phyloP scores from a whole-genome alignment of 139 green algal species.

The Diplosphaera chodatii region DNA sequence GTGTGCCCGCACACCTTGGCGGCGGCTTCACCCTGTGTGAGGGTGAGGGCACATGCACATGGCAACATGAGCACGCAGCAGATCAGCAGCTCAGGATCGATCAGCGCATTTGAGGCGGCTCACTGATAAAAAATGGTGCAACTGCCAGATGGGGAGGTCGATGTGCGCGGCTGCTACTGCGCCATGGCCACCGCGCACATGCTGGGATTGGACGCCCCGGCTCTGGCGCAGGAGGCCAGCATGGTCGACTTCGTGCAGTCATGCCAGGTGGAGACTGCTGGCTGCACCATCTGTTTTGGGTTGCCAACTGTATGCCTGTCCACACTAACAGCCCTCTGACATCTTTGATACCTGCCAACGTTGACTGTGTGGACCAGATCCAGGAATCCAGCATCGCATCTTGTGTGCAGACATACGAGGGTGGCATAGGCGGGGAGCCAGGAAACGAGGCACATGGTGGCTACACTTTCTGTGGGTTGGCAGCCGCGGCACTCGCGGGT shows the following conservation, averaged over 20 bases:
- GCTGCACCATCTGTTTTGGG: too few species aligned
- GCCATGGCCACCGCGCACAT: constrained; percentile 75
- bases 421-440: constrained; percentile 91
- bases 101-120: too few species aligned
- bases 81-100: too few species aligned
- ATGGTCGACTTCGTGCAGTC: constrained; percentile 55
- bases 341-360: too few species aligned
- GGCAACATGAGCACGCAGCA: too few species aligned
- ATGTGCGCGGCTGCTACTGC: constrained; percentile 88
- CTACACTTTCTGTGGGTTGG: constrained; percentile 95
- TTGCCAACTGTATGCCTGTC: too few species aligned
- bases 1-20: constrained; percentile 44
- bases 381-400: too few species aligned
- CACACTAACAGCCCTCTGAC: too few species aligned
- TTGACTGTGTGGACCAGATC: too few species aligned
- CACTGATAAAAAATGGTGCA: too few species aligned
- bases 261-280: too few species aligned
- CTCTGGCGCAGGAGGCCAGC: constrained; percentile 38
- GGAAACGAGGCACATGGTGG: constrained; percentile 95
- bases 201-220: constrained; percentile 58
- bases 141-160: constrained; percentile 85
- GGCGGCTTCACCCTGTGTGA: constrained; percentile 86
- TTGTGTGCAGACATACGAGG: constrained; percentile 82
- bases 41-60: constrained; percentile 36
- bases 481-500: constrained; percentile 62